Evolutionary conservation across 768 basidiomycete genomes (phyloP), one percentile per base, ranked within the genome.

Genomic region (Leccinum olivaceopallidum): DNA sequence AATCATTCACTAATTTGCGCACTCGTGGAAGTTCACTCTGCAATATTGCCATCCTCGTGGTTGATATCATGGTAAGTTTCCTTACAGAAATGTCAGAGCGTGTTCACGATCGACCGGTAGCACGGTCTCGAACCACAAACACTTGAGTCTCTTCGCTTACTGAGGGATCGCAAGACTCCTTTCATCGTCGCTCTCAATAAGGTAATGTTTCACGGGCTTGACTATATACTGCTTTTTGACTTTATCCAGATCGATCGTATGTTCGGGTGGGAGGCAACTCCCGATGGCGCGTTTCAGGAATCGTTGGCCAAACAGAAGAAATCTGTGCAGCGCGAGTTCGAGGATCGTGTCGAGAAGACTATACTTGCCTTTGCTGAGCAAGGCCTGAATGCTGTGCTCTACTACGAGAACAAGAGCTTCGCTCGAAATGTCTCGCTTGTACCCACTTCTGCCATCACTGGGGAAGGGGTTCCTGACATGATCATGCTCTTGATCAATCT

Each of bases 171-270:
- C 56, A 97, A 97, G 78, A 98, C 96, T 8, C 97, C 97, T 0
- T 99, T 99, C 80, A 97, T 99, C 58, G 96, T 99, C 53, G 97
- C 97, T 6, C 80, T 99, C 51, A 99, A 99, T 81, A 98, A 99
- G 82, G 92, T 89, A 64, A 44, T 28, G 36, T 18, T 53, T 48
- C 30, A 9, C 51, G 59, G n/a, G 7, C 57, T 50, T 20, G 42
- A 61, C 24, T 51, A 44, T 55, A 34, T 51, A 36, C 16, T 8
- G 18, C 55, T 56, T 56, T 59, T 70, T n/a, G 67, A 55, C 6
- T 55, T 24, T 14, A 30, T 53, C 6, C 63, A 95, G 94, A 97
- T 99, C 71, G 97, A 99, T 81, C 93, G 97, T 79, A 85, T 98
- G 73, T 98, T 96, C 72, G 89, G 90, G 62, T 99, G 97, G 97